phyloP scores from a whole-genome alignment of 2,329 filamentous ascomycete species.

The Thelonectria olida region DNA sequence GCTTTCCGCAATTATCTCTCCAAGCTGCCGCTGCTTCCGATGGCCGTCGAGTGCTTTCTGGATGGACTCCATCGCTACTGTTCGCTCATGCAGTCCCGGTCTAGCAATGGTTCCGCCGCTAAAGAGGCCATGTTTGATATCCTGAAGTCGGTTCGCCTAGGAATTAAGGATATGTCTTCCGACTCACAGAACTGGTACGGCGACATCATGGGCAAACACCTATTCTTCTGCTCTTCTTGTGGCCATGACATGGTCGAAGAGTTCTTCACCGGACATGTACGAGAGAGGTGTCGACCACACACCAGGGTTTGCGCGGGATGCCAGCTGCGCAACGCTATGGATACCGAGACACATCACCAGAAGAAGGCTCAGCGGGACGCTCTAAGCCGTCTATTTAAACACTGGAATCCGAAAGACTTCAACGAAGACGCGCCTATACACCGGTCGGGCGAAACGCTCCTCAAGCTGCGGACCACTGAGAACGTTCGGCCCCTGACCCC shows the following conservation, averaged over 20 bases:
- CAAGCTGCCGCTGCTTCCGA: slow-evolving; percentile 42
- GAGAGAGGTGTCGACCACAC: slow-evolving; percentile 15
- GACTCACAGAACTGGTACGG: slow-evolving; percentile 40
- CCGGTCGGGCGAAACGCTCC: slow-evolving; percentile 22
- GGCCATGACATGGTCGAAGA: slow-evolving; percentile 45
- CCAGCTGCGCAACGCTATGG: slow-evolving; percentile 38
- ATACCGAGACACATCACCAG: slow-evolving; percentile 43
- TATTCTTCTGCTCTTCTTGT: slow-evolving; percentile 46
- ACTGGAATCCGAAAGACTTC: slow-evolving; percentile 37
- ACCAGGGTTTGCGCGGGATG: slow-evolving; percentile 44
- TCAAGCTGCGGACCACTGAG: slow-evolving; percentile 31
- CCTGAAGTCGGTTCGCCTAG: slow-evolving; percentile 43
- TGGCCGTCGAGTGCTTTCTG: slow-evolving; percentile 43
- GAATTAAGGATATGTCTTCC: slow-evolving; percentile 29
- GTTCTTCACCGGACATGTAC: slow-evolving; percentile 35
- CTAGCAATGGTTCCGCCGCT: not conserved
- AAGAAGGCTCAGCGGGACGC: slow-evolving; percentile 29
- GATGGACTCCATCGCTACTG: slow-evolving; percentile 46
- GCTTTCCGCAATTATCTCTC: slow-evolving; percentile 44
- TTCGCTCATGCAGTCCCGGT: slow-evolving; percentile 22
- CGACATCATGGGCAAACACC: slow-evolving; percentile 32
- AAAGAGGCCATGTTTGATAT: slow-evolving; percentile 44
- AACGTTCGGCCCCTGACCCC: slow-evolving; percentile 17
- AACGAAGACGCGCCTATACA: slow-evolving; percentile 46
- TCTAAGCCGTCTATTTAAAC: slow-evolving; percentile 37